A percentile compares a stretch with the other conserved stretches of the same genome.
Evolutionary conservation across 768 basidiomycete species (phyloP).

Genomic region (Tricholomella constricta): DNA sequence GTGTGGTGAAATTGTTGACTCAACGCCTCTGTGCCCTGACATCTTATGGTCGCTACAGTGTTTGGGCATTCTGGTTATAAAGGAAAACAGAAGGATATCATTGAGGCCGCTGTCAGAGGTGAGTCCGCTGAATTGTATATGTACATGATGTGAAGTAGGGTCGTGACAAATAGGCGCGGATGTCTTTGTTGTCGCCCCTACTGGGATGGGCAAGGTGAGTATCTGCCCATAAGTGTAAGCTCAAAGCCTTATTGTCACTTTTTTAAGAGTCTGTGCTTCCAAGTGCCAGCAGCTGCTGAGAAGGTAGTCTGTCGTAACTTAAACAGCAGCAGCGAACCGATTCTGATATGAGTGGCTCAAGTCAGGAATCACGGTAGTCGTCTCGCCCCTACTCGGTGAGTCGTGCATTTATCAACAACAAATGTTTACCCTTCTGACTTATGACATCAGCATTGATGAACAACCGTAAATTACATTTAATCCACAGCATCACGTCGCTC

Average conservation of each 20-base stretch:
- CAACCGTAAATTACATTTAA: slow-evolving; percentile 58
- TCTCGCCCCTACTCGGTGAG: slow-evolving; percentile 77
- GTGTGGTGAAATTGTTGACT: slow-evolving; percentile 1
- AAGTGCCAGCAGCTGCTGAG: slow-evolving; percentile 73
- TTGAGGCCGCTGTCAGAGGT: slow-evolving; percentile 71
- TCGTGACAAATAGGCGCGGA: slow-evolving; percentile 51
- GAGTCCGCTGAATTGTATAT: slow-evolving; percentile 3
- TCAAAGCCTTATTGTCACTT: background rate
- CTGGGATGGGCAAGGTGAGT: slow-evolving; percentile 85
- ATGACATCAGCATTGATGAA: slow-evolving; percentile 68
- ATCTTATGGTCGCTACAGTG: slow-evolving; percentile 37
- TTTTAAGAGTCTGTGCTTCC: slow-evolving; percentile 80
- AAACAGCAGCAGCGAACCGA: background rate
- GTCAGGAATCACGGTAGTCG: slow-evolving; percentile 72
- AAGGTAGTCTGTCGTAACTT: slow-evolving; percentile 37
- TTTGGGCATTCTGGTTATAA: slow-evolving; percentile 72
- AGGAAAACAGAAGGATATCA: slow-evolving; percentile 77
- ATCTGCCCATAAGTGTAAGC: background rate
- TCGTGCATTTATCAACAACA: background rate
- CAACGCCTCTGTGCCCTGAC: background rate
- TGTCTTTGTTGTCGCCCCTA: slow-evolving; percentile 81
- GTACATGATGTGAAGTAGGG: background rate
- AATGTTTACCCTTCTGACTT: background rate
- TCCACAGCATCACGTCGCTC: background rate
- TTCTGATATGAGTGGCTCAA: too few species aligned